These are phyloP conservation scores for Oryza meyeriana DNA, from an alignment of 176 grass and related monocot genomes.

Conservation along the genomic window DNA sequence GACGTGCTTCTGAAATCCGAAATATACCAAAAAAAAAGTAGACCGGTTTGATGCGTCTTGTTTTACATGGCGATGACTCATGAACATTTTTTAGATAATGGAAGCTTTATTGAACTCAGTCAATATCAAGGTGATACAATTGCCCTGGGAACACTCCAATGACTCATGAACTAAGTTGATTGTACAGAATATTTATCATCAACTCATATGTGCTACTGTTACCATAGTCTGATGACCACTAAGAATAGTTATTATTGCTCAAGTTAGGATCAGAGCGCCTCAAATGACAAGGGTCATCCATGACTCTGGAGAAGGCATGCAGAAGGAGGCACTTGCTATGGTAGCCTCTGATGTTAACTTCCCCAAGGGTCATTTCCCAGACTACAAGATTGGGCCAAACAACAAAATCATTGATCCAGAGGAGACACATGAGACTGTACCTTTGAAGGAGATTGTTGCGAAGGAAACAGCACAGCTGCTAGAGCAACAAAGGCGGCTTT, in stretches of 20 bases:
- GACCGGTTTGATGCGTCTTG: neutral
- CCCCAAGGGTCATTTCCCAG: slow-evolving; percentile 67
- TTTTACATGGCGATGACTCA: slow-evolving; percentile 1
- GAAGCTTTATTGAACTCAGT: too few relatives aligned
- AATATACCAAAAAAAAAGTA: neutral
- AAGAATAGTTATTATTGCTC: slow-evolving; percentile 1
- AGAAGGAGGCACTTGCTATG: slow-evolving; percentile 67
- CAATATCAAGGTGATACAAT: too few relatives aligned
- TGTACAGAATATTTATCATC: neutral
- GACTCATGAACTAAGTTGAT: neutral
- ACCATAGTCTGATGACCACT: neutral
- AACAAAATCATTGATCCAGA: slow-evolving; percentile 78
- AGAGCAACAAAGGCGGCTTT: slow-evolving; percentile 75
- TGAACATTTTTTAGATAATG: too few relatives aligned
- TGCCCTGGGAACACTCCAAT: too few relatives aligned
- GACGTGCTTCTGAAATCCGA: neutral
- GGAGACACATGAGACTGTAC: slow-evolving; percentile 55
- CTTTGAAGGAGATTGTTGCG: slow-evolving; percentile 86
- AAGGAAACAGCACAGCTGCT: slow-evolving; percentile 86
- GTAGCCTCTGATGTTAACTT: slow-evolving; percentile 90
- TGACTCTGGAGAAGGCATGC: slow-evolving; percentile 66
- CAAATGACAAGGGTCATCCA: slow-evolving; percentile 72
- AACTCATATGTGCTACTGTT: neutral
- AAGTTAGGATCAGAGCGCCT: slow-evolving; percentile 11
- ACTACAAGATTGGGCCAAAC: slow-evolving; percentile 82